These are phyloP conservation scores for Astragalus glycyphyllos DNA, from an alignment of 306 rosid genomes.

Conservation along the genomic window DNA sequence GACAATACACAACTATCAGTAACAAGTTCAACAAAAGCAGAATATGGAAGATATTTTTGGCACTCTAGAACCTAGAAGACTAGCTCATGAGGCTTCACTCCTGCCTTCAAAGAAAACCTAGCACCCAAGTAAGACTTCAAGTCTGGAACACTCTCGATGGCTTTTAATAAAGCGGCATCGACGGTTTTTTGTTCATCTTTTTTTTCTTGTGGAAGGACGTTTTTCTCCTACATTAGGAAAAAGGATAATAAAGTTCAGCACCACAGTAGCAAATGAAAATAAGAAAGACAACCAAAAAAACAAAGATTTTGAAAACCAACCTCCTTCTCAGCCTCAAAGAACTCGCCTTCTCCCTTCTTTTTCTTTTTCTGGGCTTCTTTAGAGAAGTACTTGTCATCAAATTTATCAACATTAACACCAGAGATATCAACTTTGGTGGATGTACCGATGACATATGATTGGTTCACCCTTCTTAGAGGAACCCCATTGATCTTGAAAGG, in stretches of 20 bases:
- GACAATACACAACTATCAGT: constrained; percentile 27
- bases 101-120: constrained; percentile 72
- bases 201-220: constrained; percentile 65
- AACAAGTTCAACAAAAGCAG: constrained; percentile 30
- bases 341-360: constrained; percentile 61
- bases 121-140: constrained; percentile 72
- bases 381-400: constrained; percentile 60
- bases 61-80: constrained; percentile 48
- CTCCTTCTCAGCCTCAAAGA: constrained; percentile 66
- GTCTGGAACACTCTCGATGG: constrained; percentile 65
- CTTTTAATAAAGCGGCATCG: constrained; percentile 62
- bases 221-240: constrained; percentile 56
- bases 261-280: not conserved
- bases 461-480: constrained; percentile 71
- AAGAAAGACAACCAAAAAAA: not conserved
- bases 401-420: constrained; percentile 53
- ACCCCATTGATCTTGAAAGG: constrained; percentile 71
- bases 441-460: constrained; percentile 63
- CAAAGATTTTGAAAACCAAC: constrained; percentile 18
- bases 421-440: constrained; percentile 62
- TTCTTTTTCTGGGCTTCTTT: constrained; percentile 58
- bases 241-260: not conserved
- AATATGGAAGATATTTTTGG: not conserved
- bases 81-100: constrained; percentile 86
- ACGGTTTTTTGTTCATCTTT: constrained; percentile 76